Base-by-base conservation (phyloP, 2,329 filamentous ascomycete genomes). In the Acrocalymma vagum region DNA sequence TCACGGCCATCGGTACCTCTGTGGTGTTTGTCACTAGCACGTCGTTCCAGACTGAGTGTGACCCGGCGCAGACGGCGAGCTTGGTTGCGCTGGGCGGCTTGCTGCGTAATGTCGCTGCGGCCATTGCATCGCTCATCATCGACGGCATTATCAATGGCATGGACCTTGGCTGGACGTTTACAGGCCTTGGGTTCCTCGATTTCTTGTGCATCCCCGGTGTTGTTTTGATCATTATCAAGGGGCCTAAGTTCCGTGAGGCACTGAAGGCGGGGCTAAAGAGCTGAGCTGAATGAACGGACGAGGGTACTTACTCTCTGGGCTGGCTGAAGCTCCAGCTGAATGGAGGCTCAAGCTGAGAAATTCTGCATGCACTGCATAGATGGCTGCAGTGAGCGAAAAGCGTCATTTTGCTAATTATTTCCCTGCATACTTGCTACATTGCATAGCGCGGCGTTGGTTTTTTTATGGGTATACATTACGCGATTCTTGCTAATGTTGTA, bases 1-100 rank as follows among this genome's bases (percentile, higher is more conserved):
- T 43, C 59, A 65, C 72, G 22, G 71, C 70, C 6, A 69, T 71
- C 42, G 70, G 70, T 6, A 70, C 51, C 7, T 56, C 56, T 8
- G 25, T 72, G 47, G 71, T 74, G 28, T 72, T 75, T 41, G 68
- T 75, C 13, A 67, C 70, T 3, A 72, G 63, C 15, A 73, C 71
- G 0, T 68, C 69, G 1, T 75, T 72, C 44, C 63, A 73, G 26
- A 74, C 72, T 9, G 70, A 73, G 41, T 72, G 67, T 37, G 62
- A 69, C 2, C 65, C 68, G 9, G 50, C 64, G 28, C 67, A 71
- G 31, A 67, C 72, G 11, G 73, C 73, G 3, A 69, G 63, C 13
- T 58, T 72, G 6, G 71, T 75, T 29, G 72, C 72, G 1, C 55
- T 75, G 6, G 67, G 63, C 4, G 70, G 70, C 32, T 60, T 74